Base-by-base conservation (phyloP, 805 yeast species). In the Myxozyma mucilagina region DNA sequence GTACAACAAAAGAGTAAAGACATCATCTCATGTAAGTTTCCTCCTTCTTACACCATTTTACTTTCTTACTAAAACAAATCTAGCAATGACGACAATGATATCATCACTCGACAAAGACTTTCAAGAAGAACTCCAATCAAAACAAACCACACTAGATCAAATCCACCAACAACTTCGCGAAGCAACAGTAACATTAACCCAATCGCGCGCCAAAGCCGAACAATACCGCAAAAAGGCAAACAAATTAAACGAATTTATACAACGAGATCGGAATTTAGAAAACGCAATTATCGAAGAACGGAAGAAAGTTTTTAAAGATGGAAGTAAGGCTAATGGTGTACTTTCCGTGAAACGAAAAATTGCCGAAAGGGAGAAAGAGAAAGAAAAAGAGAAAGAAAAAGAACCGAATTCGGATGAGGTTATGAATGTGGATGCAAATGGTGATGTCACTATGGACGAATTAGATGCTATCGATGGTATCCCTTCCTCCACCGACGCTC, bases 271-370 rank as follows among this genome's bases (percentile, higher is more conserved):
- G 34, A 86, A 86, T 67, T 75, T 88, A 16, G 83, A 83, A 64
- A 83, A 83, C 41, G 88, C 89, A 0, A 84, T 87, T 29, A 74
- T 76, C 11, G 87, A 83, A 53, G 92, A 88, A 65, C 86, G 86
- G 61, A 74, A 75, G 20, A 77, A 79, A 59, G 87, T 87, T 73
- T 71, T n/a, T n/a, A n/a, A n/a, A n/a, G n/a, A n/a, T n/a, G n/a
- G n/a, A n/a, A n/a, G n/a, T n/a, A n/a, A n/a, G n/a, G n/a, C n/a
- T n/a, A n/a, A n/a, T n/a, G n/a, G n/a, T n/a, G n/a, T 10, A 45
- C n/a, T 29, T 35, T 35, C 39, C 13, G 39, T 9, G 39, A 13
- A 35, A 43, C 43, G 31, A 34, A 18, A 14, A 49, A 36, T 31
- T n/a, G 13, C 4, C 45, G 48, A 18, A 35, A 11, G 34, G 31